A percentile compares a stretch with the other conserved stretches of the same genome.
Conservation (phyloP, 1,139 yeast species). For the Lodderomyces beijingensis region DNA sequence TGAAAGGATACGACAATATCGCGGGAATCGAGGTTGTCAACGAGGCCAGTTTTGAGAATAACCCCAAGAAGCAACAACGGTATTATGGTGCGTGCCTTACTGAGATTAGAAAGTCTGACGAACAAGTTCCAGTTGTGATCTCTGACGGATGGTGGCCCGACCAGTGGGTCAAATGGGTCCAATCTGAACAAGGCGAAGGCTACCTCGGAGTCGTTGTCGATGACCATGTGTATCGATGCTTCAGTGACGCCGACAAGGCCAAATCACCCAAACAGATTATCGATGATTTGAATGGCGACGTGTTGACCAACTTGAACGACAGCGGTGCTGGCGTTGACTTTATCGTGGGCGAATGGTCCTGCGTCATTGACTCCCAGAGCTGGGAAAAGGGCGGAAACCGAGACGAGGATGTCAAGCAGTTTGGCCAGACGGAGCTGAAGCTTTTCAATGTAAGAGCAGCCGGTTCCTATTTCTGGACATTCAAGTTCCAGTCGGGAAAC, state of each 20-base stretch:
- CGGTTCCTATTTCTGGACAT: conserved; percentile 90
- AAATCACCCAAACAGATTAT: conserved; percentile 65
- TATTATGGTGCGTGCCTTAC: conserved; percentile 70
- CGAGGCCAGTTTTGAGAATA: conserved; percentile 64
- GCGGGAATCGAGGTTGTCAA: conserved; percentile 82
- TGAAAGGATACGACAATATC: conserved; percentile 57
- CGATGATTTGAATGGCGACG: conserved; percentile 48
- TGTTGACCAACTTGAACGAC: conserved; percentile 48
- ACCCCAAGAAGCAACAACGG: conserved; percentile 45
- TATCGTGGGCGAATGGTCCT: conserved; percentile 85
- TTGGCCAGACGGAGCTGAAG: conserved; percentile 38
- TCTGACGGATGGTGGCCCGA: conserved; percentile 95
- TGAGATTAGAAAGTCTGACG: conserved; percentile 54
- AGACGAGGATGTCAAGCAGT: conserved; percentile 32
- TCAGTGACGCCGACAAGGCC: conserved; percentile 65
- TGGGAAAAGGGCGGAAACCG: conserved; percentile 61
- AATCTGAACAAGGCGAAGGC: conserved; percentile 32
- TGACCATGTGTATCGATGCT: conserved; percentile 83
- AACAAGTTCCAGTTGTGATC: conserved; percentile 63
- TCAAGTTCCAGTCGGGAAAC: conserved; percentile 77
- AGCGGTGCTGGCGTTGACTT: conserved; percentile 57
- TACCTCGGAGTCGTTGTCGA: conserved; percentile 69
- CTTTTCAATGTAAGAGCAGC: conserved; percentile 46
- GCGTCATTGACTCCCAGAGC: conserved; percentile 72
- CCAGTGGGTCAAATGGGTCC: conserved; percentile 72